Base-by-base conservation (phyloP, 2,329 filamentous ascomycete genomes). In the Phaeophleospora eucalypticola region DNA sequence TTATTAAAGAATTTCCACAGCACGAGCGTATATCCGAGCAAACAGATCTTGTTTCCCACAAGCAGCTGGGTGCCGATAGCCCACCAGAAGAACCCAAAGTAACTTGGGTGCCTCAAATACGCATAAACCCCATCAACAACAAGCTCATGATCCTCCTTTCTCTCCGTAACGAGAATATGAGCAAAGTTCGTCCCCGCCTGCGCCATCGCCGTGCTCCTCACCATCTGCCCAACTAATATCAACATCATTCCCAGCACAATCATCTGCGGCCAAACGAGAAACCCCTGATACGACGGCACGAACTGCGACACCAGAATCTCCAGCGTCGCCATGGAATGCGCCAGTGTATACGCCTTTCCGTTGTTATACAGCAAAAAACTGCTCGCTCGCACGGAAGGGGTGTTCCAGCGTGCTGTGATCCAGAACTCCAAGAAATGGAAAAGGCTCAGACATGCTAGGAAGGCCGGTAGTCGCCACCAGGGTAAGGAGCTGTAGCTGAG, bases 61-160 rank as follows among this genome's bases (percentile, higher is more conserved):
- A 95, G 81, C 36, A 97, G 64, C 74, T 98, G 93, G 10, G 90
- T 95, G 4, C 93, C 93, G n/a, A 97, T 63, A 0, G 87, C 89
- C 91, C 91, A 98, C 83, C 89, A 97, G 69, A 95, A 98, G 73
- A 96, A 98, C 3, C 91, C 93, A 72, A 97, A 96, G 70, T 98
- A 98, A 49, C 86, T 86, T 10, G 93, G 93, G 68, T 98, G 93
- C 18, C 93, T 76, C 43, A 94, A 72, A 36, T 78, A 67, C 6
- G 73, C 72, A 67, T 97, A 98, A 27, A 97, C 72, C 0, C 93
- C 93, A 20, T 74, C 74, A 0, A 86, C 95, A 2, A 98, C 87
- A n/a, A 98, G 77, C 38, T 75, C 75, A 67, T 98, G 93, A 1
- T 80, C 81, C 3, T 82, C 77, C 60, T 82, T 85, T 52, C 75